These are phyloP conservation scores for Aspergillus affinis DNA, from an alignment of 495 filamentous ascomycete species.

Conservation along the genomic window DNA sequence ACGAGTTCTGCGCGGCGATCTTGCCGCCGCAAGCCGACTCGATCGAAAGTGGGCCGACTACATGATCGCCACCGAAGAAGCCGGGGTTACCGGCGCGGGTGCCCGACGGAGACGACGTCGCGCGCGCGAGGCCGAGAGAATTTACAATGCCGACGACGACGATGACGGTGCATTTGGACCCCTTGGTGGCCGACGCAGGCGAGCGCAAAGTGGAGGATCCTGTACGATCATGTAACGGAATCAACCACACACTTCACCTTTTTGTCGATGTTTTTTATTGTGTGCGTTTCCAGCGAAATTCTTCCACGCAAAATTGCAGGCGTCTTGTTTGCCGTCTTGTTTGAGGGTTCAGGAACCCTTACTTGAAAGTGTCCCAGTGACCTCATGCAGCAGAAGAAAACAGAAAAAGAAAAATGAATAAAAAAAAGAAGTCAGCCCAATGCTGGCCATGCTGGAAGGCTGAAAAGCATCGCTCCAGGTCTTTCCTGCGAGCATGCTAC, in stretches of 20 bases:
- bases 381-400: neutral
- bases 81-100: conserved; percentile 65
- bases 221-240: conserved; percentile 55
- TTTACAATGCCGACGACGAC: conserved; percentile 74
- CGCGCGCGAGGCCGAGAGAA: conserved; percentile 70
- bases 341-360: neutral
- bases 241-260: neutral
- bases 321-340: neutral
- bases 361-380: neutral
- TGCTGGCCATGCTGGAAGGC: conserved; percentile 16
- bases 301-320: neutral
- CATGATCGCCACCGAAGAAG: conserved; percentile 90
- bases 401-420: neutral
- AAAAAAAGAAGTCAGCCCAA: neutral
- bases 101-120: conserved; percentile 67
- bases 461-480: conserved; percentile 2
- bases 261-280: conserved; percentile 1
- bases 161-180: conserved; percentile 51
- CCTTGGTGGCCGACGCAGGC: conserved; percentile 41
- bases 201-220: conserved; percentile 53
- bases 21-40: conserved; percentile 65
- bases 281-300: neutral
- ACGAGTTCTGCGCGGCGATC: conserved; percentile 74
- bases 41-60: conserved; percentile 92
- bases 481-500: conserved; percentile 7